Evolutionary conservation across 148 eudicot genomes (phyloP), one percentile per base, ranked within the genome.

Genomic region (Vaccinium vitisidaea): DNA sequence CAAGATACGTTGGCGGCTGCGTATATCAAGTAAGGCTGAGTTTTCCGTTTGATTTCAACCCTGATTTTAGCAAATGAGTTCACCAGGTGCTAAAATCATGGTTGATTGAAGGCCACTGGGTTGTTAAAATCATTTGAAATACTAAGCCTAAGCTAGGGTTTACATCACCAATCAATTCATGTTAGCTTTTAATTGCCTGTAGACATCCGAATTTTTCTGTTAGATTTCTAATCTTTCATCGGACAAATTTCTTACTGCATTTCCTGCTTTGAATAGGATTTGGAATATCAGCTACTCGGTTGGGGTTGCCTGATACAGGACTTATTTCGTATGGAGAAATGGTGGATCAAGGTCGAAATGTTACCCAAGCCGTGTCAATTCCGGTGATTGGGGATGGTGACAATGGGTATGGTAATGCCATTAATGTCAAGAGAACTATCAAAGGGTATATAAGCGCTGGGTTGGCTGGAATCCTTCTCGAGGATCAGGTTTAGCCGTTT

Each of bases 311-410:
- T 59, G 99, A 96, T 87, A 92, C 91, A 18, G 99, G 99, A 79
- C 90, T 93, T 79, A 87, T 93, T 88, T 96, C 99, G 61, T 96
- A 91, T 85, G 99, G 99, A 78, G 99, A 96, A 88, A 94, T 94
- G 97, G 90, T 96, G 84, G 99, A 94, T 88, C 97, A 96, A 91
- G 99, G 99, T 83, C 90, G 84, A 65, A 91, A 90, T 73, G 94
- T 96, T 39, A 93, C 95, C 9, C 92, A 92, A 79, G 97, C 99
- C 83, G 94, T 93, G 76, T 93, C 98, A 23, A 96, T 96, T 78
- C 99, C 99, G 27, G 88, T 96, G 4, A 96, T 96, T 80, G 98
- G 98, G 80, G 99, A 96, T 89, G 99, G 93, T 65, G 99, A 96
- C 80, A 96, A 94, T 88, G 98, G 99, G 30, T 96, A 94, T 85